A percentile compares a stretch with the other conserved stretches of the same genome.
Conservation (phyloP, 2,329 filamentous ascomycete genomes). For the Penicillium sp. region DNA sequence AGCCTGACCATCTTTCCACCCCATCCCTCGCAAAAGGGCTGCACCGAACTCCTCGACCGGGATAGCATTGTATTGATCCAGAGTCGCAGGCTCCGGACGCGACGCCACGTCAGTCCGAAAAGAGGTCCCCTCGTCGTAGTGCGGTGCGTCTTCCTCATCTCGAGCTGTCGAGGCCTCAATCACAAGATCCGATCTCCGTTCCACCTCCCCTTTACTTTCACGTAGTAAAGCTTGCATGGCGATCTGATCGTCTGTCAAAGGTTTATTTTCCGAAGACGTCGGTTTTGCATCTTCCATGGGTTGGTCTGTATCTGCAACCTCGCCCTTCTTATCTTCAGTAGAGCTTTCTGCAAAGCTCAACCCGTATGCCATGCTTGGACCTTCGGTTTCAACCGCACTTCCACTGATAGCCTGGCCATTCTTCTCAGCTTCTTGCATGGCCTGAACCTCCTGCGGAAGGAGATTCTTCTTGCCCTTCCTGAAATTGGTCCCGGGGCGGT, state of each 20-base stretch:
- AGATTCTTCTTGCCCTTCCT: constrained; percentile 57
- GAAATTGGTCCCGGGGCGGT: constrained; percentile 40
- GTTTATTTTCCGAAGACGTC: constrained; percentile 22
- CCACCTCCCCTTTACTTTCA: constrained; percentile 43
- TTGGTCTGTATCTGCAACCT: constrained; percentile 25
- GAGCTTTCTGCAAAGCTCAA: constrained; percentile 46
- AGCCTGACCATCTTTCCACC: constrained; percentile 70
- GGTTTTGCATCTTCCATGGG: constrained; percentile 22
- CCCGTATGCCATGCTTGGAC: constrained; percentile 49
- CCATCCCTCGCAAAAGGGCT: constrained; percentile 85
- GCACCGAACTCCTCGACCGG: constrained; percentile 94
- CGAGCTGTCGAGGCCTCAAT: constrained; percentile 41
- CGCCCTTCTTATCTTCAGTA: constrained; percentile 12
- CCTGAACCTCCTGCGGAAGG: constrained; percentile 53
- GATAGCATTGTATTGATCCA: constrained; percentile 80
- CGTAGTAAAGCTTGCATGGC: constrained; percentile 64
- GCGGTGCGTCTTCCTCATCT: constrained; percentile 16
- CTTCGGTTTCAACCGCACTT: constrained; percentile 44
- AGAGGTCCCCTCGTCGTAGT: constrained; percentile 49
- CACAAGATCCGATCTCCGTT: constrained; percentile 46
- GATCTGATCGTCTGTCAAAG: constrained; percentile 54
- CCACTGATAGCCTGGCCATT: constrained; percentile 30
- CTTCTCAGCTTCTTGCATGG: constrained; percentile 40
- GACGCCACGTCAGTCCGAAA: constrained; percentile 64
- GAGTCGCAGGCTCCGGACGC: constrained; percentile 67